phyloP scores from a whole-genome alignment of 2,329 filamentous ascomycete species.

The Fusarium sp. region DNA sequence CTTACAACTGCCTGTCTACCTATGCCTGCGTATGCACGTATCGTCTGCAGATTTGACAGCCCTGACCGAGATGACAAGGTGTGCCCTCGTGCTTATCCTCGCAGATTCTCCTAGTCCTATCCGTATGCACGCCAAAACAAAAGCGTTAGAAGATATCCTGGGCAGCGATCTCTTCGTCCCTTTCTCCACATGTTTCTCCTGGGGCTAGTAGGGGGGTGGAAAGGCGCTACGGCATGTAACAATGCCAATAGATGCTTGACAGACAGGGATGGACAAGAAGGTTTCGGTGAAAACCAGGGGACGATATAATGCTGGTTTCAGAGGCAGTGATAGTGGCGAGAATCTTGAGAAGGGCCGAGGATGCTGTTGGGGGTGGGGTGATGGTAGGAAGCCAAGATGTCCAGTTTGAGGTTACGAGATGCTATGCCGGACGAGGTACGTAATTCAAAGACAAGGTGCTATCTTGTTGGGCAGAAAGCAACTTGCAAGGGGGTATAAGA shows the following conservation, averaged over 20 bases:
- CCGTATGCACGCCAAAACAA: slow-evolving; percentile 5
- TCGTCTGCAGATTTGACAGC: neutral
- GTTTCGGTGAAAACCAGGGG: slow-evolving; percentile 19
- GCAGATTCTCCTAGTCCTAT: neutral
- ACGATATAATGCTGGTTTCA: slow-evolving; percentile 28
- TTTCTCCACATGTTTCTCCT: slow-evolving; percentile 19
- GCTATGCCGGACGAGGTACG: slow-evolving; percentile 29
- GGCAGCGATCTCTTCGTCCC: slow-evolving; percentile 5
- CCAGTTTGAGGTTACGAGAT: slow-evolving; percentile 20
- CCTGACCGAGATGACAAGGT: neutral
- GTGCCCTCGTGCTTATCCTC: neutral
- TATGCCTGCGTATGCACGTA: neutral
- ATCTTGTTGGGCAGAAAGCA: neutral
- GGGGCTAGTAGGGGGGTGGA: slow-evolving; percentile 19
- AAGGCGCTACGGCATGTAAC: slow-evolving; percentile 27
- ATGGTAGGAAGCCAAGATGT: slow-evolving; percentile 6
- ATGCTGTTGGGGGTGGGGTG: slow-evolving; percentile 12
- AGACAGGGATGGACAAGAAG: slow-evolving; percentile 15
- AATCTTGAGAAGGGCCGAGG: neutral
- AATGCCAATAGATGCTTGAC: slow-evolving; percentile 8
- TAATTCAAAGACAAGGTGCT: slow-evolving; percentile 13
- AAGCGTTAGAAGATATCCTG: neutral
- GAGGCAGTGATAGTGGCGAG: slow-evolving; percentile 2
- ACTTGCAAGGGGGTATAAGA: neutral
- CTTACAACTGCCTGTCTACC: neutral